Evolutionary conservation across 257 asterid genomes (phyloP).

Genomic region (Rauvolfia tetraphylla): DNA sequence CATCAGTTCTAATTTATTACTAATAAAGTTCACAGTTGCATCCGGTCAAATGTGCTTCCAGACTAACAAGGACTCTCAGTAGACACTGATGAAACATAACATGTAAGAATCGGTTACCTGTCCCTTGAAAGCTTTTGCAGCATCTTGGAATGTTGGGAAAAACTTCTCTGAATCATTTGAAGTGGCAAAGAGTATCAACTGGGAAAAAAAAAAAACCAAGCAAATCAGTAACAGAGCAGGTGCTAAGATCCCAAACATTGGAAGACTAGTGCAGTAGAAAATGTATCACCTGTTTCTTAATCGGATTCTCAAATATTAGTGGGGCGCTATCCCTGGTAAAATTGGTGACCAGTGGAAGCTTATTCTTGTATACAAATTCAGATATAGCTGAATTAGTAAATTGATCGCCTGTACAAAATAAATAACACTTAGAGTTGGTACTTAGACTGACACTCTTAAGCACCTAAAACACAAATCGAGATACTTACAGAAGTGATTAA

Average conservation of each 20-base stretch:
- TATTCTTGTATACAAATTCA: constrained; percentile 73
- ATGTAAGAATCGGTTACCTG: constrained; percentile 48
- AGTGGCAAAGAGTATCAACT: constrained; percentile 81
- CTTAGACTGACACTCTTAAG: background rate
- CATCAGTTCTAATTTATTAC: background rate
- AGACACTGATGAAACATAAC: background rate
- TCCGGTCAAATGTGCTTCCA: background rate
- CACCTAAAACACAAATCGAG: constrained; percentile 8
- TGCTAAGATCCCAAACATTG: background rate
- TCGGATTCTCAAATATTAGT: constrained; percentile 79
- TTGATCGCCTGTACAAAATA: constrained; percentile 51
- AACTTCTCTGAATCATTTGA: constrained; percentile 57
- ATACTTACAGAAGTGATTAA: constrained; percentile 64
- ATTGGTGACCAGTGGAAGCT: constrained; percentile 73
- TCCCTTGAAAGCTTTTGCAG: constrained; percentile 85
- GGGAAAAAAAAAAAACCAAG: constrained; percentile 19
- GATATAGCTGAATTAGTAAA: constrained; percentile 75
- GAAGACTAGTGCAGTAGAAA: constrained; percentile 8
- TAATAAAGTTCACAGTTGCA: background rate
- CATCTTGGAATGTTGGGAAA: constrained; percentile 64
- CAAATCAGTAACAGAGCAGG: constrained; percentile 13
- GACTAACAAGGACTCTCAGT: background rate
- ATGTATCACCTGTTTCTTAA: constrained; percentile 74
- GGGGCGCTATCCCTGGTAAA: constrained; percentile 76
- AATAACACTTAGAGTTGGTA: constrained; percentile 1